phyloP scores from a whole-genome alignment of 495 filamentous ascomycete genomes.

The Lophium mytilinum region DNA sequence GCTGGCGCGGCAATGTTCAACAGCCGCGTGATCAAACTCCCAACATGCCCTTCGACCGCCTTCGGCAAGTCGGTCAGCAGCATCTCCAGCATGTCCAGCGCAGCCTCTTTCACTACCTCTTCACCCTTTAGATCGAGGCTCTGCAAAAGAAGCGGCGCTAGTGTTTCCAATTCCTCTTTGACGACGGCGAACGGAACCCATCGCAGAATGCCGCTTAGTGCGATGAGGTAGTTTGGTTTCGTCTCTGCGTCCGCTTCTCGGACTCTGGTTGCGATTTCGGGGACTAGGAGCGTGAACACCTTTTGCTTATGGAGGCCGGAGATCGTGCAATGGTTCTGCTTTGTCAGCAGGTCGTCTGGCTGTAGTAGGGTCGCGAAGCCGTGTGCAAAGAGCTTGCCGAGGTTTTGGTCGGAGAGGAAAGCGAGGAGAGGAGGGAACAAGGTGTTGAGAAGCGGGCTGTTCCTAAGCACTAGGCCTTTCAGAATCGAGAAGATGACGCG shows the following conservation, averaged over 20 bases:
- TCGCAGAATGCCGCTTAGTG: conserved; percentile 56
- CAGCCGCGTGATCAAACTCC: conserved; percentile 51
- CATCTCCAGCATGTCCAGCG: conserved; percentile 52
- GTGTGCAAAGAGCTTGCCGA: conserved; percentile 42
- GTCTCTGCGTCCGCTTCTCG: conserved; percentile 38
- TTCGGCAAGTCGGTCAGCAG: conserved; percentile 52
- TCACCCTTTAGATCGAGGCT: conserved; percentile 52
- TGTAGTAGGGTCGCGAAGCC: conserved; percentile 55
- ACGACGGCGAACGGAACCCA: conserved; percentile 53
- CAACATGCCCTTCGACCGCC: conserved; percentile 49
- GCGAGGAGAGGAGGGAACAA: conserved; percentile 46
- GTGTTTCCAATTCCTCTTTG: conserved; percentile 48
- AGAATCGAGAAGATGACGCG: conserved; percentile 35
- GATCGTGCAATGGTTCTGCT: conserved; percentile 55
- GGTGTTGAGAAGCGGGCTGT: conserved; percentile 32
- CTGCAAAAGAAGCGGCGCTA: conserved; percentile 63
- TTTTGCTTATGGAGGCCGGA: conserved; percentile 58
- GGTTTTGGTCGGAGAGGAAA: conserved; percentile 45
- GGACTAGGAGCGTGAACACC: conserved; percentile 54
- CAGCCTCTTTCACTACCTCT: conserved; percentile 51
- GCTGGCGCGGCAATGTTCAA: conserved; percentile 32
- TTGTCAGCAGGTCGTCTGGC: conserved; percentile 57
- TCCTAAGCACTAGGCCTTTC: conserved; percentile 36
- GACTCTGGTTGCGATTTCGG: conserved; percentile 49
- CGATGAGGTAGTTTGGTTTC: conserved; percentile 58